Evolutionary conservation across 768 basidiomycete genomes (phyloP).

Genomic region (Psilocybe tampanensis): DNA sequence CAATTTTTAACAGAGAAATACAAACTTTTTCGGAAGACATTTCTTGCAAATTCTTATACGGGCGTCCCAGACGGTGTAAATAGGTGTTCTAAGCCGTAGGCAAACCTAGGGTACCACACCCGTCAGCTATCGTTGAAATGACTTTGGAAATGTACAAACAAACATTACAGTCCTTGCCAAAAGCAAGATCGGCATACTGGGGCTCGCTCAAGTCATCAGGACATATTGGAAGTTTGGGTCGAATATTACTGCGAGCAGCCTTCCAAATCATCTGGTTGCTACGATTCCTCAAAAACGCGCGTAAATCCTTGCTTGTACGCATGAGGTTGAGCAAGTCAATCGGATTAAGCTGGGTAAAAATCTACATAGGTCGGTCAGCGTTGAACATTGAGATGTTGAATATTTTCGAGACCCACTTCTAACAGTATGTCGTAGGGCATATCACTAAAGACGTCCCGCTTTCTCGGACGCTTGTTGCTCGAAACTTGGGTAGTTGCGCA

Average conservation of each 20-base stretch:
- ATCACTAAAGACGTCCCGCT: conserved; percentile 20
- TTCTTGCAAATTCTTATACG: too few relatives aligned
- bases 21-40: too few relatives aligned
- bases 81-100: too few relatives aligned
- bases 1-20: too few relatives aligned
- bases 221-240: conserved; percentile 17
- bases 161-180: conserved; percentile 17
- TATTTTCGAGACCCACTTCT: conserved; percentile 18
- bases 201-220: conserved; percentile 35
- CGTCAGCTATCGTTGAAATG: too few relatives aligned
- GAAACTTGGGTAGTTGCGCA: neutral
- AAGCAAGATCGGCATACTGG: conserved; percentile 34
- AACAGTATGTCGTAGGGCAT: conserved; percentile 35
- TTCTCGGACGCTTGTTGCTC: conserved; percentile 10
- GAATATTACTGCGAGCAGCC: neutral
- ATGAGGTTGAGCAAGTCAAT: conserved; percentile 6
- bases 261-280: neutral
- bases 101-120: too few relatives aligned
- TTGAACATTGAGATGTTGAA: neutral
- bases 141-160: neutral
- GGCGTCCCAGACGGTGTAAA: too few relatives aligned
- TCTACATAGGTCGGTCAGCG: neutral
- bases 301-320: conserved; percentile 4
- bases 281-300: conserved; percentile 2
- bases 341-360: conserved; percentile 4